Base-by-base conservation (phyloP, 164 flowering plant species). In the Protea cynaroides region DNA sequence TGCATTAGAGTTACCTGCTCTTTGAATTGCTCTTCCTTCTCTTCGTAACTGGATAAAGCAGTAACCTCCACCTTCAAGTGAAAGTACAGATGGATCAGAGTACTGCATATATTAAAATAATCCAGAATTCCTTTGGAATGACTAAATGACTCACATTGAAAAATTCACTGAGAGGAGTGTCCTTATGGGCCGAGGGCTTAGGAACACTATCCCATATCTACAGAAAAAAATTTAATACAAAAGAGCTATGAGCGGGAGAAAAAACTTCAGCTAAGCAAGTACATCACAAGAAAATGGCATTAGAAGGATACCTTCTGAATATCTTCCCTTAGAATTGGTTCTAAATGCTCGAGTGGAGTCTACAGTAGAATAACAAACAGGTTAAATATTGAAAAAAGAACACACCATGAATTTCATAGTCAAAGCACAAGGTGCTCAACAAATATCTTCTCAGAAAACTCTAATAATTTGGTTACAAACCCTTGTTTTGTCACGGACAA, bases 131-230 rank as follows among this genome's bases (percentile, higher is more conserved):
- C 5, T 8, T 25, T 22, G 21, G 46, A 1, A 36, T n/a, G 38
- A 51, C 6, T 47, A 37, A 37, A 21, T 14, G 37, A 53, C 81
- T 66, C 71, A 85, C 90, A 69, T 81, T 80, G 50, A 85, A 85
- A 70, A 81, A 83, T 56, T 83, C 85, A 77, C 86, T 82, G 23
- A 83, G 70, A 49, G 82, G 83, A 68, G 87, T 83, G 18, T 79
- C 77, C 64, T 69, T 79, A 69, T 80, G 90, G 49, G 68, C 78
- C 47, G 69, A 59, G 43, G 90, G 87, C 76, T 83, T 85, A 8
- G 84, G 66, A 72, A 85, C 81, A 34, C 74, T 51, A 59, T 83
- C 81, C 90, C 90, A 85, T 73, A 85, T 81, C 90, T 85, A 79
- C 72, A 74, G 52, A 40, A 63, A 40, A 63, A 61, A 9, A 47